Base-by-base conservation (phyloP, 176 grass and related monocot genomes). In the Oryza australiensis region DNA sequence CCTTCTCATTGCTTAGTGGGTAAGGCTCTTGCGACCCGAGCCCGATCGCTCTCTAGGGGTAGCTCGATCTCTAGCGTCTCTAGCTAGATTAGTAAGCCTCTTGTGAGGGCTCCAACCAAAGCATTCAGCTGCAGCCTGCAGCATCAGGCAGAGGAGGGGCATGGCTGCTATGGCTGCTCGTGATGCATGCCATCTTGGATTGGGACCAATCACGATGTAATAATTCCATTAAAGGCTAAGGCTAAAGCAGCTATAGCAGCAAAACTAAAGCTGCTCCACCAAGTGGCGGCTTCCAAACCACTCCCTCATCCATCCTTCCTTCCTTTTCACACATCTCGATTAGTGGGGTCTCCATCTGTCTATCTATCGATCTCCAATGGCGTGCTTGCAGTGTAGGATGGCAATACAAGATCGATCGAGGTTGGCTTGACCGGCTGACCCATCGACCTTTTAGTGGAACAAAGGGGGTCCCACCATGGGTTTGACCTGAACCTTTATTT, bases 1-100 rank as follows among this genome's bases (percentile, higher is more conserved):
- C 53, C 43, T 6, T 3, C 45, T 42, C 26, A 70, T 87, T 82
- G 33, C 86, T 88, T 88, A 55, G 86, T 15, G 43, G 83, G 67
- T 43, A 83, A 88, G 80, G 66, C n/a, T 81, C 41, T n/a, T n/a
- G 26, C 12, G 1, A 1, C 12, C 62, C 28, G 46, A 73, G 32
- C 12, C 32, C 15, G 86, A 78, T 78, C 66, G 30, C 72, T 12
- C 14, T 45, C 20, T n/a, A 51, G 26, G 20, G 57, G 16, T 10
- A n/a, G 3, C 9, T 9, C n/a, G n/a, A n/a, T n/a, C 22, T 23
- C 55, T 60, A 60, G 24, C 24, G 4, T 2, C 20, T 9, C 7
- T 8, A 26, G 16, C 14, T 42, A 64, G 35, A 20, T 12, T 12
- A 16, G 26, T 5, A 29, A 15, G 26, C 64, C 60, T 20, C 8